Conservation (phyloP, 441 rosid species). For the Pelargonium myrrhifolium region DNA sequence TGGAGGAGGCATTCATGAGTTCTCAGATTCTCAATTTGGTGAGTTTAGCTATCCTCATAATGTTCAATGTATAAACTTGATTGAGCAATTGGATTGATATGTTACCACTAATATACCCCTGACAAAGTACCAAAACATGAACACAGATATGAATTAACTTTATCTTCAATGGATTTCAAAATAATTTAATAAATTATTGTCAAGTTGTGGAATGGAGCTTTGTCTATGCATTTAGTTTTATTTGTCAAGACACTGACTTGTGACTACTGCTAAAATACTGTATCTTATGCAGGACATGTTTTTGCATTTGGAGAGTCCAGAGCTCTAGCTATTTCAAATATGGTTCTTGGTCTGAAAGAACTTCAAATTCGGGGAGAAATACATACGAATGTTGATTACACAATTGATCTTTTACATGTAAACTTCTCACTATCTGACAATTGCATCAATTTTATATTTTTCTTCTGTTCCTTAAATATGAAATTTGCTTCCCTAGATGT, state of each 20-base stretch:
- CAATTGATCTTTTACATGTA: slow-evolving; percentile 96
- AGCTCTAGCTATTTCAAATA: slow-evolving; percentile 96
- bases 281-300: slow-evolving; percentile 66
- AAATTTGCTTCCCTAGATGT: slow-evolving; percentile 13
- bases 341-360: slow-evolving; percentile 99
- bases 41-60: slow-evolving; percentile 23
- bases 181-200: too few relatives aligned
- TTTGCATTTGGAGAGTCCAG: slow-evolving; percentile 99
- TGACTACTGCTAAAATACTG: slow-evolving; percentile 18
- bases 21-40: slow-evolving; percentile 99
- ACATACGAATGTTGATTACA: slow-evolving; percentile 93
- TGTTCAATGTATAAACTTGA: not conserved
- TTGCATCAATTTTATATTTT: slow-evolving; percentile 11
- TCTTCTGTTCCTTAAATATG: not conserved
- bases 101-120: not conserved
- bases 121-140: not conserved
- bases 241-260: slow-evolving; percentile 12
- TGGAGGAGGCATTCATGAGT: slow-evolving; percentile 99
- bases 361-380: slow-evolving; percentile 99
- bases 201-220: not conserved
- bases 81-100: not conserved
- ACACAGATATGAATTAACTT: not conserved
- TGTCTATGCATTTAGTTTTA: slow-evolving; percentile 7
- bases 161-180: too few relatives aligned
- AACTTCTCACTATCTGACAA: slow-evolving; percentile 22